Evolutionary conservation across 2,329 filamentous ascomycete genomes (phyloP), one percentile per base, ranked within the genome.

Genomic region (Chalaropsis thielavioides): DNA sequence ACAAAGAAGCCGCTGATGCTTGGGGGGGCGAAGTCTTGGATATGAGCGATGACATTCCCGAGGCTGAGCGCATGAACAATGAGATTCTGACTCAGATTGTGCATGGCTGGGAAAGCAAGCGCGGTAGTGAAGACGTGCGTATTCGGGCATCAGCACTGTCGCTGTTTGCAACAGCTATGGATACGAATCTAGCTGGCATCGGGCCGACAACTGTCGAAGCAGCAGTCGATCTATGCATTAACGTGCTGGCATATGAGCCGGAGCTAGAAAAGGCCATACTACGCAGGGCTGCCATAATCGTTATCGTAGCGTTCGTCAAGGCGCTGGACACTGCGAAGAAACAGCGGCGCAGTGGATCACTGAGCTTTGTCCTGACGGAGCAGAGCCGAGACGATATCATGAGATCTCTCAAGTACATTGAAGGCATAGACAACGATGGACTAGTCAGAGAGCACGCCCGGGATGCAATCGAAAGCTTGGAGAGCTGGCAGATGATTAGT

Each of bases 121-220:
- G 79, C 17, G 86, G 85, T 0, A 79, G 80, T 66, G 87, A 90
- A 72, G 87, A 90, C 70, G 76, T 89, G 13, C 80, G 88, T 3
- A 81, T 91, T 69, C 82, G 88, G 0, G 76, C 86, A 15, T 89
- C 87, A 24, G 84, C 87, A 3, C 72, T 91, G 6, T 87, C 85
- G 3, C 80, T 90, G 59, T 76, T 90, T 54, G 81, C 81, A 0
- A 75, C 75, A 1, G 78, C 79, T 0, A 73, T 89, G 31, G 85
- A 89, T 71, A 81, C 78, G 1, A 85, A 84, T 68, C 75, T 86
- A 3, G 74, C 75, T 1, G 83, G 83, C 0, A 73, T 86, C 31
- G 81, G 82, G 0, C 72, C 82, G 0, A 72, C 75, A 6, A 69
- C 84, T 17, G 77, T 83, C 13, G 80, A 81, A 10, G 77, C 78